Base-by-base conservation (phyloP, 2,329 filamentous ascomycete species). In the Fusarium hostae region DNA sequence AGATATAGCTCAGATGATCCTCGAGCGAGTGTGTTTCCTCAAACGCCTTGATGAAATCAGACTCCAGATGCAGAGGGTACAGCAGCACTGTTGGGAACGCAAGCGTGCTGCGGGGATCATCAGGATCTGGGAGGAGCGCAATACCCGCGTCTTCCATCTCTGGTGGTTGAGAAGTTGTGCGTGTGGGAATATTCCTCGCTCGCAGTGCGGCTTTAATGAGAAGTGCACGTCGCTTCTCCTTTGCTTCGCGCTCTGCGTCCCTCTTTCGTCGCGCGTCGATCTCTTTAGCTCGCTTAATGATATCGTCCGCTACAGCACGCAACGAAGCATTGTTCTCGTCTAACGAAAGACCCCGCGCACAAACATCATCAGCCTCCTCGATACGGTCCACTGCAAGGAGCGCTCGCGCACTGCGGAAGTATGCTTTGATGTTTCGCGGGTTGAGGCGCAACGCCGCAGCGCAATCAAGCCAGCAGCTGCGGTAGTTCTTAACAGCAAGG, bases 1-100 rank as follows among this genome's bases (percentile, higher is more conserved):
- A 89, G 13, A 98, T 91, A 77, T 98, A 97, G 6, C 86, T 85
- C 54, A 99, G 84, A 80, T 98, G 95, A 72, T 95, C 90, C 11
- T 86, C 86, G 32, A 98, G 84, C 20, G 87, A 87, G 74, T 96
- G 90, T 66, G 87, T 89, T 85, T 98, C 96, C 57, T 87, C 86
- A 76, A 97, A 96, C 0, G 89, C 89, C 84, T 97, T 97, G 81
- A 99, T 88, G 76, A 99, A 96, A 81, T 99, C 96, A 2, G 90
- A 92, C 84, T 98, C 91, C 50, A 92, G 86, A 68, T 94, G 87
- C 71, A 91, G 84, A 9, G 96, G 95, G 80, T 99, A 99, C 61
- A 99, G 85, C 60, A 99, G 83, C 67, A 98, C 86, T 0, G 92
- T 87, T 0, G 96, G 96, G 77, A 98, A 93, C 6, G 85, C 86